phyloP scores from a whole-genome alignment of 768 basidiomycete species.

The Lactarius vividus region DNA sequence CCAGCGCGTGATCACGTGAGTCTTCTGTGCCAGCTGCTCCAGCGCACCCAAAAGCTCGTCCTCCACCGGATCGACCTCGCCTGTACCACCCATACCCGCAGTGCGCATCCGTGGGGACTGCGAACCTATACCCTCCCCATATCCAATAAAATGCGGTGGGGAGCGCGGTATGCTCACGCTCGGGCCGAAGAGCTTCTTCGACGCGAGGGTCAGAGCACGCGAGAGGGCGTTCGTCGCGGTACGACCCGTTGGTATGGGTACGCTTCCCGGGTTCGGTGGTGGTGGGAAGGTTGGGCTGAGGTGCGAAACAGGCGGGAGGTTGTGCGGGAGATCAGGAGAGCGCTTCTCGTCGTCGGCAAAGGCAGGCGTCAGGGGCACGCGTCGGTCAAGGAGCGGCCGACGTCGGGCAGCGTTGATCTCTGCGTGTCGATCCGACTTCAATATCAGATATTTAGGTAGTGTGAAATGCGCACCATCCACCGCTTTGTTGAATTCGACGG shows the following conservation, averaged over 20 bases:
- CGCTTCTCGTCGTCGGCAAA: slow-evolving; percentile 48
- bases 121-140: slow-evolving; percentile 1
- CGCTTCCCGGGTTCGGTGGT: slow-evolving; percentile 49
- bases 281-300: slow-evolving; percentile 58
- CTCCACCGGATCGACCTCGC: slow-evolving; percentile 59
- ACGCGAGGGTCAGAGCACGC: slow-evolving; percentile 74
- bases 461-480: slow-evolving; percentile 70
- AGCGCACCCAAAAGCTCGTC: slow-evolving; percentile 76
- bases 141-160: slow-evolving; percentile 35
- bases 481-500: slow-evolving; percentile 88
- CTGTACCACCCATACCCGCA: slow-evolving; percentile 38
- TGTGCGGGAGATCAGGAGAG: slow-evolving; percentile 33
- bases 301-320: slow-evolving; percentile 33
- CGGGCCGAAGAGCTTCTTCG: slow-evolving; percentile 76
- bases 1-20: slow-evolving; percentile 88
- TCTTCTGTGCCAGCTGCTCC: slow-evolving; percentile 95
- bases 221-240: slow-evolving; percentile 72
- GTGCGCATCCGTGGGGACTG: slow-evolving; percentile 37
- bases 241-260: slow-evolving; percentile 61
- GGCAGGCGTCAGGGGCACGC: slow-evolving; percentile 40
- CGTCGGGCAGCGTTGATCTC: slow-evolving; percentile 64
- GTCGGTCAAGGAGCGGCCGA: slow-evolving; percentile 57
- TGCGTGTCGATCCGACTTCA: slow-evolving; percentile 34
- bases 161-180: slow-evolving; percentile 39
- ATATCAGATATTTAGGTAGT: neutral